phyloP scores from a whole-genome alignment of 2,329 filamentous ascomycete species.

The Colletotrichum sp. region DNA sequence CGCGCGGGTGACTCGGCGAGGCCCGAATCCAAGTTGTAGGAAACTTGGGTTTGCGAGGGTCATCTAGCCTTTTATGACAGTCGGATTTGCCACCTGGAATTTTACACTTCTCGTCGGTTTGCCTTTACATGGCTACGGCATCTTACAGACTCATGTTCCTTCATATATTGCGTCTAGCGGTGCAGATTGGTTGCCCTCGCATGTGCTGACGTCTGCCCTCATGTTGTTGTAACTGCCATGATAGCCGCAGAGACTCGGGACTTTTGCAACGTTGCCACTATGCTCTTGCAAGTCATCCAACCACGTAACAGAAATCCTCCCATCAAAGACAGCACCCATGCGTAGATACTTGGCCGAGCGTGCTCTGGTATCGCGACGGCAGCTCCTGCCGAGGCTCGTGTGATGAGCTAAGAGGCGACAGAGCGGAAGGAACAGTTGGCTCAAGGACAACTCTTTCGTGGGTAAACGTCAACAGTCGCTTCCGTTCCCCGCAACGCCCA shows the following conservation, averaged over 20 bases:
- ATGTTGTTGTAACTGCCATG: not conserved
- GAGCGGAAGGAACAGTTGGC: not conserved
- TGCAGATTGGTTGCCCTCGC: not conserved
- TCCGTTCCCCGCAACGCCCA: not conserved
- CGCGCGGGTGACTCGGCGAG: slow-evolving; percentile 23
- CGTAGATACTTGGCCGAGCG: not conserved
- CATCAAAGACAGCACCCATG: not conserved
- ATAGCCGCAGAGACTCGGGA: not conserved
- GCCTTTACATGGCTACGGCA: not conserved
- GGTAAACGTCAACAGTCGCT: not conserved
- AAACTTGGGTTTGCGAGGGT: not conserved
- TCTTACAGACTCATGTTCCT: not conserved
- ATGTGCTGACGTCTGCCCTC: not conserved
- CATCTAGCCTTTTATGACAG: not conserved
- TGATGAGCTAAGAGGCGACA: not conserved
- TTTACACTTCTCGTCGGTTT: not conserved
- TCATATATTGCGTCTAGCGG: not conserved
- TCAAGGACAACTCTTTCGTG: not conserved
- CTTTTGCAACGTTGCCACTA: not conserved
- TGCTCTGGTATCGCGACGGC: not conserved
- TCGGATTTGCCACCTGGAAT: not conserved
- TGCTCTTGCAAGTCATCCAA: not conserved
- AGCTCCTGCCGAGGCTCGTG: not conserved
- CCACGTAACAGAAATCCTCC: not conserved
- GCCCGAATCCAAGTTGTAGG: slow-evolving; percentile 42